Base-by-base conservation (phyloP, 2,329 filamentous ascomycete genomes). In the Beauveria brongniartii region DNA sequence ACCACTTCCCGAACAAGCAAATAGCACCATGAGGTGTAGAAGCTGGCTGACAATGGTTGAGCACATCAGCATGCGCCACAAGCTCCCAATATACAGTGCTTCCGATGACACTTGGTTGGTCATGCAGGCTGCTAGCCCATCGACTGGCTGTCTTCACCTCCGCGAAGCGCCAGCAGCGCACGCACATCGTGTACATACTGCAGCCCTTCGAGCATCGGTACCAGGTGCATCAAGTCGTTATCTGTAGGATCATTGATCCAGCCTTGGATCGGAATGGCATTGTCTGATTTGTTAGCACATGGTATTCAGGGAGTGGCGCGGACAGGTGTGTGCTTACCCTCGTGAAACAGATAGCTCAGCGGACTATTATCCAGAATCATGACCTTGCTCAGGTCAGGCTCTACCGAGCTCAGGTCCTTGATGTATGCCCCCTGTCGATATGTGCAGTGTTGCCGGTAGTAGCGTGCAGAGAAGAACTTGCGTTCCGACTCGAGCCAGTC, bases 241-340 rank as follows among this genome's bases (percentile, higher is more conserved):
- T 99, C 94, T 28, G 94, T 97, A 24, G 94, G 94, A 76, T 99
- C 94, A 74, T 88, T 96, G 77, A 99, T 97, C 94, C 94, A 99
- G 70, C 94, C 94, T 78, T 97, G 93, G 71, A 99, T 97, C 3
- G 94, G 94, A 69, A 99, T 97, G 55, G 94, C 94, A 77, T 99
- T 99, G 74, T 99, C 94, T 99, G 34, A 62, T 10, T 65, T 50
- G 63, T 61, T 46, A 22, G 50, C 16, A 30, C 55, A 28, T 28
- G 14, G 30, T 40, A 48, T 22, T 2, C 24, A n/a, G 18, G 9
- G 24, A 41, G 30, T 22, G 37, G 28, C 52, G 44, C 28, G n/a
- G 37, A 34, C 3, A 18, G 20, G 50, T 22, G 30, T 22, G 26
- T 18, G 16, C 41, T 71, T 83, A 94, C 94, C 93, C 87, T 96